These are phyloP conservation scores for Macrolepiota dolichaula DNA, from an alignment of 768 basidiomycete species.

Conservation along the genomic window DNA sequence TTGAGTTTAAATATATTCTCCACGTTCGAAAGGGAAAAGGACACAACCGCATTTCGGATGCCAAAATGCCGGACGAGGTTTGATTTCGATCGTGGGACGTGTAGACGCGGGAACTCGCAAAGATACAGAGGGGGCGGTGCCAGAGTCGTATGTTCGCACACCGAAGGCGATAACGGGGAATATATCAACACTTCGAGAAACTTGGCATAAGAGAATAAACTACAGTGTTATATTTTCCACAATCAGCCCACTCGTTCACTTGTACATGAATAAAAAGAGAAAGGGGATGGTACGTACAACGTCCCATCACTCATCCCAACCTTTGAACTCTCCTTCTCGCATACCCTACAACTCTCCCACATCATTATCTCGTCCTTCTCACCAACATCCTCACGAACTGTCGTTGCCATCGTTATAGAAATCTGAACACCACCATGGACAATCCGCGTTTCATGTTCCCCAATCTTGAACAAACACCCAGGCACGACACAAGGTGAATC, in stretches of 20 bases:
- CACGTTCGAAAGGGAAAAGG: conserved; percentile 42
- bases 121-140: conserved; percentile 18
- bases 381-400: conserved; percentile 2
- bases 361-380: conserved; percentile 26
- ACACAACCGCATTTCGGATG: conserved; percentile 26
- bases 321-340: conserved; percentile 31
- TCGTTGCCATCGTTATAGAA: conserved; percentile 22
- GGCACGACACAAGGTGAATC: conserved; percentile 32
- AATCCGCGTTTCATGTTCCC: conserved; percentile 44
- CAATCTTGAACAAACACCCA: conserved; percentile 30
- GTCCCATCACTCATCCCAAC: conserved; percentile 44
- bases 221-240: too few relatives aligned
- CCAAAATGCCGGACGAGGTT: conserved; percentile 43
- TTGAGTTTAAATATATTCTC: conserved; percentile 61
- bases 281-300: conserved; percentile 38
- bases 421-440: conserved; percentile 35
- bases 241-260: too few relatives aligned
- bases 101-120: background rate
- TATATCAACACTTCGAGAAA: conserved; percentile 53
- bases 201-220: conserved; percentile 55
- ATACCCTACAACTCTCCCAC: conserved; percentile 51
- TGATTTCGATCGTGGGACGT: conserved; percentile 27
- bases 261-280: background rate
- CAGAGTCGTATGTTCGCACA: conserved; percentile 48
- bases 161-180: conserved; percentile 33